Conservation (phyloP, 1,284 basidiomycete genomes). For the Boletus mariae region DNA sequence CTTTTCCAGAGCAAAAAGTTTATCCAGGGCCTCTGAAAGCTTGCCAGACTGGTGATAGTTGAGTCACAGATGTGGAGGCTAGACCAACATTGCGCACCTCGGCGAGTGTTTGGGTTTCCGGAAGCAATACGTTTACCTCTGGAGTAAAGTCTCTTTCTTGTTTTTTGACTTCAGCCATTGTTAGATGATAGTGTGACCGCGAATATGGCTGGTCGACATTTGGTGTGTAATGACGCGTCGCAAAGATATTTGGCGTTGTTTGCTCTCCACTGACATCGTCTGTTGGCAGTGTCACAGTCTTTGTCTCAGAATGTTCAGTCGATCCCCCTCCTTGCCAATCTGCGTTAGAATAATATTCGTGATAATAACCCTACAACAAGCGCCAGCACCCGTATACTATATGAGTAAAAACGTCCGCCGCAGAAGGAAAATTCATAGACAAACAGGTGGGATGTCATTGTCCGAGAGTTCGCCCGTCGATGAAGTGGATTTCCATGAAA, state of each 20-base stretch:
- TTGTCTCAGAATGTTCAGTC: conserved; percentile 5
- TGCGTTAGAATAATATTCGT: conserved; percentile 36
- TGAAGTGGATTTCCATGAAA: conserved; percentile 21
- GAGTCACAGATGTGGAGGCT: conserved; percentile 1
- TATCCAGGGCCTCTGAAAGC: conserved; percentile 85
- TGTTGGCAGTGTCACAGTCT: too few species aligned
- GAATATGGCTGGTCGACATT: conserved; percentile 36
- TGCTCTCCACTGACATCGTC: conserved; percentile 8
- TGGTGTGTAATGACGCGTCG: conserved; percentile 67
- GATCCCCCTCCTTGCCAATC: conserved; percentile 22
- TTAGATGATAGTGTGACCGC: conserved; percentile 35
- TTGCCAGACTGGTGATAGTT: conserved; percentile 58
- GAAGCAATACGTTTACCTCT: conserved; percentile 64
- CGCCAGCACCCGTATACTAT: conserved; percentile 42
- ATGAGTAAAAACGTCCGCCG: conserved; percentile 42
- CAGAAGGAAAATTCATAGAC: conserved; percentile 44
- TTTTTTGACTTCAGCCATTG: conserved; percentile 75
- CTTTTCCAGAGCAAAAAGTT: conserved; percentile 88
- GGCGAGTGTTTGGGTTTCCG: conserved; percentile 50
- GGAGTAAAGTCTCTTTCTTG: conserved; percentile 74
- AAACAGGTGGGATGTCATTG: conserved; percentile 43
- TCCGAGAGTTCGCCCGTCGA: conserved; percentile 28
- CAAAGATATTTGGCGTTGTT: conserved; percentile 42
- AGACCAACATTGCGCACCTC: conserved; percentile 41
- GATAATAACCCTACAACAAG: conserved; percentile 42